Conservation (phyloP, 129 eudicot species). For the Helianthus tuberosus region DNA sequence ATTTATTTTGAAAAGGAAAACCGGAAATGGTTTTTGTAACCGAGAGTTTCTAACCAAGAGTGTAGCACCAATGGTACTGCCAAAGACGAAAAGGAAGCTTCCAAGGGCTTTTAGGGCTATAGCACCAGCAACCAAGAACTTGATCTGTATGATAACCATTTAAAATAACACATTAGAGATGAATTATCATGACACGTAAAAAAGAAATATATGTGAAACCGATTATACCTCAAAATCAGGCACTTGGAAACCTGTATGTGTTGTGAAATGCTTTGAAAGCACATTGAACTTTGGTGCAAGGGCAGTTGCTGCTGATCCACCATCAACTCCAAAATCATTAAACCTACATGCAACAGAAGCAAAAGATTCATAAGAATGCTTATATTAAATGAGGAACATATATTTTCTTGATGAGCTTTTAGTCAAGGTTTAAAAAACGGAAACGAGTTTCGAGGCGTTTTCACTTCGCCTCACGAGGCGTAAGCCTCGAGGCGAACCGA, state of each 20-base stretch:
- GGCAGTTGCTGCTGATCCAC: conserved; percentile 78
- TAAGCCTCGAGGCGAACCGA: too few relatives aligned
- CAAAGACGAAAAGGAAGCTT: conserved; percentile 70
- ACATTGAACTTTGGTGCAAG: conserved; percentile 60
- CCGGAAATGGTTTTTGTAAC: background rate
- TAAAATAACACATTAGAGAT: background rate
- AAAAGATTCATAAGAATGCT: background rate
- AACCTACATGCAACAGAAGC: conserved; percentile 39
- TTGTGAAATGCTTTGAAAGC: conserved; percentile 62
- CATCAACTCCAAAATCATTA: conserved; percentile 77
- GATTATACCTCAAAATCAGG: conserved; percentile 65
- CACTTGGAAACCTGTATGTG: conserved; percentile 69
- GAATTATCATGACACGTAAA: too few relatives aligned
- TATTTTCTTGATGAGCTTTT: background rate
- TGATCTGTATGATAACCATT: conserved; percentile 49
- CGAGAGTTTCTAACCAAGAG: conserved; percentile 54
- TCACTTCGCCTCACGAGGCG: too few relatives aligned
- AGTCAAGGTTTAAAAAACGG: too few relatives aligned
- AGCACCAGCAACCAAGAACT: conserved; percentile 65
- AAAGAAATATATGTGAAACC: background rate
- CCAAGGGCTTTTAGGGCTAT: conserved; percentile 73
- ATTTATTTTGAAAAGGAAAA: background rate
- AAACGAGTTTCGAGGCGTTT: too few relatives aligned
- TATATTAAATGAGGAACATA: background rate
- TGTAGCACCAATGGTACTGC: conserved; percentile 79